Conservation (phyloP, 805 yeast genomes). For the Tetrapisispora fleetii region DNA sequence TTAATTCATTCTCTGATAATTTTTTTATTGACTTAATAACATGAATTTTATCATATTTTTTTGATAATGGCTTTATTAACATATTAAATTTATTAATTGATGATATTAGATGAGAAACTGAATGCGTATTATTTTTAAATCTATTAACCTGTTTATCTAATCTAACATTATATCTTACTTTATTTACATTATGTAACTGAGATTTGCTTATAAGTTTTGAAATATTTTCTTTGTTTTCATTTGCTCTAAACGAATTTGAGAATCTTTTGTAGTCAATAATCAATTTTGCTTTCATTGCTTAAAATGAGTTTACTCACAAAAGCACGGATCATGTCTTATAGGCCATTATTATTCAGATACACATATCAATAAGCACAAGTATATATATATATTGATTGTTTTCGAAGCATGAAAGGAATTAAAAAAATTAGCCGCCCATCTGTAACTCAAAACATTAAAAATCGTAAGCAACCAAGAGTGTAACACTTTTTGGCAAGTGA, state of each 20-base stretch:
- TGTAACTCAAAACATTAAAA: background rate
- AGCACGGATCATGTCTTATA: no score
- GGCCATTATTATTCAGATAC: background rate
- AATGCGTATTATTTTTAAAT: background rate
- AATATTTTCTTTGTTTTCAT: no score
- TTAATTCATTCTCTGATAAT: slow-evolving; percentile 1
- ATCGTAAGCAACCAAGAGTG: no score
- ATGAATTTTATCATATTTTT: background rate
- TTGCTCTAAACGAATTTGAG: background rate
- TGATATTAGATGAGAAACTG: background rate
- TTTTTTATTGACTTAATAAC: background rate
- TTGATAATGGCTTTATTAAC: background rate
- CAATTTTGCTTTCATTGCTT: background rate
- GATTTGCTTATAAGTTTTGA: no score
- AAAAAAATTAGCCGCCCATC: background rate
- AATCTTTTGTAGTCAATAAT: background rate
- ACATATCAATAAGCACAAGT: background rate
- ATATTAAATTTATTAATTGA: background rate
- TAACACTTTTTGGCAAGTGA: no score
- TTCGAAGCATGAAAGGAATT: background rate
- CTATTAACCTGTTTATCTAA: no score
- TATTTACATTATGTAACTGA: background rate
- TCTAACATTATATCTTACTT: no score
- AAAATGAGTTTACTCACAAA: no score
- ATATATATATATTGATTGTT: background rate